Percentiles rank a stretch among this genome's conserved stretches.
Evolutionary conservation across 805 yeast genomes (phyloP).

Genomic region (Yarrowia sp.): DNA sequence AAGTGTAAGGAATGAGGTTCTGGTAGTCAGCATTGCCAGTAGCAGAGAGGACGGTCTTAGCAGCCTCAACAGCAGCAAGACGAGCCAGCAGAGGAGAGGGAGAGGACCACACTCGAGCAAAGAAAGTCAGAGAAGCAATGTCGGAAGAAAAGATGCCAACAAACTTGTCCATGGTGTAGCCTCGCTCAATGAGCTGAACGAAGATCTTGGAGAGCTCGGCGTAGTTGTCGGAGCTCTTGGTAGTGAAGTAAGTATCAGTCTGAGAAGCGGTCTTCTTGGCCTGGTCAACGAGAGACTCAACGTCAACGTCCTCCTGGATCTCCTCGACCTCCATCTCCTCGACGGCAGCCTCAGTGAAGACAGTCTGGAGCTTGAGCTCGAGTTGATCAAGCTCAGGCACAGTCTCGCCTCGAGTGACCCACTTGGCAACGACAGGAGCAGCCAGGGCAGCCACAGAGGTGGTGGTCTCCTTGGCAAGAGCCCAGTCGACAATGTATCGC

Average conservation of each 20-base stretch:
- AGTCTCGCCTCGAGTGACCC: conserved; percentile 40
- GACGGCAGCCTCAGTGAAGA: conserved; percentile 38
- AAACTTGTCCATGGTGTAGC: conserved; percentile 20
- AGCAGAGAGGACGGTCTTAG: conserved; percentile 34
- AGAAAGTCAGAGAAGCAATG: conserved; percentile 48
- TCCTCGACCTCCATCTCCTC: conserved; percentile 38
- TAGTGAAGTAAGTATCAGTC: conserved; percentile 10
- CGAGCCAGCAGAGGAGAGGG: conserved; percentile 51
- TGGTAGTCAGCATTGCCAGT: conserved; percentile 48
- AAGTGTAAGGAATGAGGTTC: conserved; percentile 48
- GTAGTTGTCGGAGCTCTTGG: conserved; percentile 24
- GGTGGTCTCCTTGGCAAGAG: conserved; percentile 54
- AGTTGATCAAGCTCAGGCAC: conserved; percentile 41
- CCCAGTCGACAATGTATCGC: conserved; percentile 53
- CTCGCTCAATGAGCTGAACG: conserved; percentile 34
- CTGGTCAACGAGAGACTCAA: conserved; percentile 24
- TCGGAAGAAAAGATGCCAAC: conserved; percentile 23
- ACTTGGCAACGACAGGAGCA: conserved; percentile 33
- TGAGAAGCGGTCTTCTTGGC: conserved; percentile 31
- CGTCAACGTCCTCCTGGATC: conserved; percentile 29
- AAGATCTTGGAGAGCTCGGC: conserved; percentile 27
- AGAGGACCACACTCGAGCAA: conserved; percentile 50
- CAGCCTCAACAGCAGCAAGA: conserved; percentile 47
- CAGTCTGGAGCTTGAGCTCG: conserved; percentile 42
- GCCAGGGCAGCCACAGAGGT: conserved; percentile 26